Percentiles rank a stretch among this genome's conserved stretches.
phyloP scores from a whole-genome alignment of 805 yeast genomes.

The Lipomyces orientalis region DNA sequence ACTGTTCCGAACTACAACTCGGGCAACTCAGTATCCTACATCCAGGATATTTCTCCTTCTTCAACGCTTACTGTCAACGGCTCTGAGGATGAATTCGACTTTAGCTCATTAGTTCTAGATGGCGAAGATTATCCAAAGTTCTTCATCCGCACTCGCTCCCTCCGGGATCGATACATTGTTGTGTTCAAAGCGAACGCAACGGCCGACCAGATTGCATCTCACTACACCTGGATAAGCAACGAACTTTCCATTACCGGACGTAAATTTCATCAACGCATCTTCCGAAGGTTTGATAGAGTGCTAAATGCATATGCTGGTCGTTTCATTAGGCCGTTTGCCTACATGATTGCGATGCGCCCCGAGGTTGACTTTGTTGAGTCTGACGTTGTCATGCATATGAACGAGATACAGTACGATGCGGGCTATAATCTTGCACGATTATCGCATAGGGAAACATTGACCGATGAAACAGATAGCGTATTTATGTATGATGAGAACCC shows the following conservation, averaged over 20 bases:
- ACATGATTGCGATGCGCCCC: conserved; percentile 29
- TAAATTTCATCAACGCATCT: conserved; percentile 15
- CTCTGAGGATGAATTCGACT: background rate
- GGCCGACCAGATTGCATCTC: conserved; percentile 9
- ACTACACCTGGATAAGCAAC: conserved; percentile 46
- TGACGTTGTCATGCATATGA: conserved; percentile 17
- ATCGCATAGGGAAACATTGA: conserved; percentile 22
- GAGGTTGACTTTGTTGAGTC: conserved; percentile 29
- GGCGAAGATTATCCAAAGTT: conserved; percentile 6
- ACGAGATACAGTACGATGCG: conserved; percentile 24
- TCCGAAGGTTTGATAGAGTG: conserved; percentile 12
- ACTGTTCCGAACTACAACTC: background rate
- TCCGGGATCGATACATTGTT: conserved; percentile 21
- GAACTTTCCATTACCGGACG: conserved; percentile 8
- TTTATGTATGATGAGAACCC: conserved; percentile 27
- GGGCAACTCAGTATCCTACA: background rate
- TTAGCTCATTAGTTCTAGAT: conserved; percentile 1
- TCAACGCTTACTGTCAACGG: background rate
- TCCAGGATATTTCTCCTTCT: background rate
- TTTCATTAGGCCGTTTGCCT: conserved; percentile 14
- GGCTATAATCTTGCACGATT: conserved; percentile 32
- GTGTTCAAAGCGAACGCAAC: conserved; percentile 19
- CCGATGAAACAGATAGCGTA: background rate
- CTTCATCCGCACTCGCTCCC: conserved; percentile 7
- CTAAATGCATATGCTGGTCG: conserved; percentile 29